Percentiles rank a stretch among this genome's conserved stretches.
Evolutionary conservation across 805 yeast species (phyloP).

Genomic region (Kuraishia piskuri): DNA sequence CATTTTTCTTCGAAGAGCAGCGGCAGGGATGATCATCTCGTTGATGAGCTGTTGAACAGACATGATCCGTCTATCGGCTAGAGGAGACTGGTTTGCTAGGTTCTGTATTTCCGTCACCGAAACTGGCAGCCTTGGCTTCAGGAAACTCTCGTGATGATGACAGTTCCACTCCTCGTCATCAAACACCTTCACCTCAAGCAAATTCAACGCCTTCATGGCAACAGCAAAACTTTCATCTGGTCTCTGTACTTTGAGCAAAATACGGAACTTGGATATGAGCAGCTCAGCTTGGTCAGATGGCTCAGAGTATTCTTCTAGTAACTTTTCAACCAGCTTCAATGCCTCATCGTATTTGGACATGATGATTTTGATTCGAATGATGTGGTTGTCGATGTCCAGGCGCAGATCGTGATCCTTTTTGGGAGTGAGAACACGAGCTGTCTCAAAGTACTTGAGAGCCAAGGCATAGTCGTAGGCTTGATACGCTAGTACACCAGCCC

Average conservation of each 20-base stretch:
- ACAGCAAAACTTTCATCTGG: conserved; percentile 24
- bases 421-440: conserved; percentile 22
- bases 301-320: conserved; percentile 20
- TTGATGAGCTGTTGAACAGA: conserved; percentile 32
- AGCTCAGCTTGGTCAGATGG: conserved; percentile 26
- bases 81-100: conserved; percentile 14
- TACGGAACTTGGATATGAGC: conserved; percentile 27
- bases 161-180: conserved; percentile 18
- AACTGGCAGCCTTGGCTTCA: conserved; percentile 25
- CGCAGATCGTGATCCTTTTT: conserved; percentile 12
- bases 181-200: conserved; percentile 26
- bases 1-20: conserved; percentile 16
- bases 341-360: conserved; percentile 25
- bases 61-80: conserved; percentile 19
- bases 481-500: conserved; percentile 36
- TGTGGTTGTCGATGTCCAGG: conserved; percentile 20
- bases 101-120: conserved; percentile 29
- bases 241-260: conserved; percentile 22
- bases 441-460: conserved; percentile 30
- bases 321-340: conserved; percentile 24
- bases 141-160: conserved; percentile 11
- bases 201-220: conserved; percentile 26
- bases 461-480: conserved; percentile 31
- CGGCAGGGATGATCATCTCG: conserved; percentile 27
- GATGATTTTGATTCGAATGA: conserved; percentile 23